phyloP scores from a whole-genome alignment of 2,329 filamentous ascomycete species.

The Aspergillus sp. region DNA sequence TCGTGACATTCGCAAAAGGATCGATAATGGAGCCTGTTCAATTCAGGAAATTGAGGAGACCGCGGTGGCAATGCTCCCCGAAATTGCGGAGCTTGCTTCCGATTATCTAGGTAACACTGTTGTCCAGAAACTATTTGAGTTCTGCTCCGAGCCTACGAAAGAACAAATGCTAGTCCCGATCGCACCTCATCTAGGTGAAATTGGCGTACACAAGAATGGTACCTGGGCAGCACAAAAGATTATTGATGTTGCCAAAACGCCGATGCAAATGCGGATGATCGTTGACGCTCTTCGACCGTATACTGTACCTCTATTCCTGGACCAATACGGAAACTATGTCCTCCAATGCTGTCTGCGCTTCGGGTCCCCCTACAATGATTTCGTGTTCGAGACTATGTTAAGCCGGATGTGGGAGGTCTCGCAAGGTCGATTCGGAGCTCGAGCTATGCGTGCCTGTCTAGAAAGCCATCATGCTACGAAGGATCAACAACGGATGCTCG shows the following conservation, averaged over 20 bases:
- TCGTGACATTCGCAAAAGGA: slow-evolving; percentile 93
- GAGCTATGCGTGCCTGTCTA: slow-evolving; percentile 93
- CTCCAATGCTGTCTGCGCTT: slow-evolving; percentile 95
- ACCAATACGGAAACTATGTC: slow-evolving; percentile 98
- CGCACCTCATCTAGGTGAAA: slow-evolving; percentile 88
- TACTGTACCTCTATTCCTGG: slow-evolving; percentile 86
- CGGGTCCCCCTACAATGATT: slow-evolving; percentile 83
- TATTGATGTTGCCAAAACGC: slow-evolving; percentile 89
- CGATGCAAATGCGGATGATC: slow-evolving; percentile 78
- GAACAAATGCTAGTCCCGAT: slow-evolving; percentile 90
- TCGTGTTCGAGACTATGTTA: slow-evolving; percentile 97
- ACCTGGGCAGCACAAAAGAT: slow-evolving; percentile 99
- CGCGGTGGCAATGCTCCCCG: slow-evolving; percentile 89
- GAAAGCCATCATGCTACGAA: slow-evolving; percentile 95
- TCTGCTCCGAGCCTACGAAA: slow-evolving; percentile 85
- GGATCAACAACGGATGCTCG: slow-evolving; percentile 92
- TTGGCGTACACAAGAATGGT: slow-evolving; percentile 98
- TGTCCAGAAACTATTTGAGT: slow-evolving; percentile 98
- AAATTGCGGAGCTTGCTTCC: slow-evolving; percentile 90
- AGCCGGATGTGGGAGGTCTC: slow-evolving; percentile 89
- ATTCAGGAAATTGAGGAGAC: slow-evolving; percentile 88
- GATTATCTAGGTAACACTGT: slow-evolving; percentile 98
- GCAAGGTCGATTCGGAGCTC: slow-evolving; percentile 89
- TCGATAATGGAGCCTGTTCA: slow-evolving; percentile 89
- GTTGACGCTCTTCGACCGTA: slow-evolving; percentile 82